phyloP scores from a whole-genome alignment of 108 stramenopile species.

The Cyclostephanos tholiformis region DNA sequence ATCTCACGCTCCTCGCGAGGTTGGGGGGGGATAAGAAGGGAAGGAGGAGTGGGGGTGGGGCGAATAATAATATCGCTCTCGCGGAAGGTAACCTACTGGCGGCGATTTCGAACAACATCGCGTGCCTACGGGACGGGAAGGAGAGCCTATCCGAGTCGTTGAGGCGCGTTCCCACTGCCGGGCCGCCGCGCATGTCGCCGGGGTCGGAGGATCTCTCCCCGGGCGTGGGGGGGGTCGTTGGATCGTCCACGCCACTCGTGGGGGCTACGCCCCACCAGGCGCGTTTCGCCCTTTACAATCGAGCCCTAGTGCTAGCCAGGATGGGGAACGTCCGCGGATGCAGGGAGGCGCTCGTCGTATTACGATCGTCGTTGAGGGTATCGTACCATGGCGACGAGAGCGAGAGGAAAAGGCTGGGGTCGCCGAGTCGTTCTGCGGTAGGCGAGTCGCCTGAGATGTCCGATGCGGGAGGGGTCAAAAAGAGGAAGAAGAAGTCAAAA shows the following conservation, averaged over 20 bases:
- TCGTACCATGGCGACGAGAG: slow-evolving; percentile 33
- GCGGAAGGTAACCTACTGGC: slow-evolving; percentile 35
- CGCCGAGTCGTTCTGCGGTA: background rate
- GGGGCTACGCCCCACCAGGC: slow-evolving; percentile 55
- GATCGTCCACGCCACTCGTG: slow-evolving; percentile 28
- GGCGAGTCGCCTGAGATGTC: slow-evolving; percentile 16
- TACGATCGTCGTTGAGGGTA: slow-evolving; percentile 41
- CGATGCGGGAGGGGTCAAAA: background rate
- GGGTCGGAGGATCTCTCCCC: slow-evolving; percentile 36
- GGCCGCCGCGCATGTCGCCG: slow-evolving; percentile 33
- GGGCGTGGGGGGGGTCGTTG: too few species aligned
- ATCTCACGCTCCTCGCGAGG: slow-evolving; percentile 11
- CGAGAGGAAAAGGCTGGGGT: background rate
- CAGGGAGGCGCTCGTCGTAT: slow-evolving; percentile 38
- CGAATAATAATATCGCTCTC: background rate
- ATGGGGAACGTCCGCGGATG: slow-evolving; percentile 50
- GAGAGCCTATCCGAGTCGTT: slow-evolving; percentile 47
- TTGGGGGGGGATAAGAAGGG: slow-evolving; percentile 10
- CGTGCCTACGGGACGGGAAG: slow-evolving; percentile 46
- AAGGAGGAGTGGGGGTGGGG: too few species aligned
- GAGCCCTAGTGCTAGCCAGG: slow-evolving; percentile 43
- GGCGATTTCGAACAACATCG: slow-evolving; percentile 46
- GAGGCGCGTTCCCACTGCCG: slow-evolving; percentile 42
- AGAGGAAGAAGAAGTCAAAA: slow-evolving; percentile 43
- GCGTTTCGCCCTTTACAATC: slow-evolving; percentile 45